Percentiles rank a stretch among this genome's conserved stretches.
Conservation (phyloP, 345 rosid genomes). For the Arabidopsis arenosa region DNA sequence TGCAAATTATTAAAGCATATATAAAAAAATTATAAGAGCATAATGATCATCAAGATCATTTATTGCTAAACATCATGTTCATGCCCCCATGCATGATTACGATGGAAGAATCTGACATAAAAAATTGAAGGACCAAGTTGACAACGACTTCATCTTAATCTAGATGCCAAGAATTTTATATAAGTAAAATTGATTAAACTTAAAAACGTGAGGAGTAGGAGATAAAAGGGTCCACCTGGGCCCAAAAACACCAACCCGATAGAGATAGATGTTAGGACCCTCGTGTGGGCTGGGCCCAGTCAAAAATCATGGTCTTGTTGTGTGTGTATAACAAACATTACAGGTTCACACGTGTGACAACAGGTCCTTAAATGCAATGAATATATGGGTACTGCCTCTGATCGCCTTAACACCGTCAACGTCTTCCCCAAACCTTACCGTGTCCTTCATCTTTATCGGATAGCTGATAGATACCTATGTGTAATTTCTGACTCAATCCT, state of each 20-base stretch:
- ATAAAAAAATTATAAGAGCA: neutral
- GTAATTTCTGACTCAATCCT: too few species aligned
- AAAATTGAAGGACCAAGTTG: slow-evolving; percentile 18
- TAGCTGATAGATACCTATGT: too few species aligned
- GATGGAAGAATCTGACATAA: slow-evolving; percentile 14
- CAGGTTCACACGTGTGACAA: slow-evolving; percentile 30
- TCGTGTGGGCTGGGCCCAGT: slow-evolving; percentile 46
- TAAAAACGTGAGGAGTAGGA: slow-evolving; percentile 30
- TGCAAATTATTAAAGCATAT: slow-evolving; percentile 9
- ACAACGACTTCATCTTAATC: slow-evolving; percentile 39
- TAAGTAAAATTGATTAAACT: neutral
- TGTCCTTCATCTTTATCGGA: too few species aligned
- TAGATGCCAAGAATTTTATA: neutral
- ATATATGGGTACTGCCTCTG: slow-evolving; percentile 6
- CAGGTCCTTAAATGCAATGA: slow-evolving; percentile 3
- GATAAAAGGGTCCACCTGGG: slow-evolving; percentile 39
- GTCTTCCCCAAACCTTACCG: too few species aligned
- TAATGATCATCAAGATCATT: slow-evolving; percentile 29
- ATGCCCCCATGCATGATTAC: slow-evolving; percentile 36
- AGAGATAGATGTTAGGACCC: slow-evolving; percentile 28
- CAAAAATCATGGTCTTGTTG: neutral
- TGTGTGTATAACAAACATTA: slow-evolving; percentile 29
- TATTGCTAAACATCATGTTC: slow-evolving; percentile 32
- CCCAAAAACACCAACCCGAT: slow-evolving; percentile 19
- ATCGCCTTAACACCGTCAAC: slow-evolving; percentile 13